phyloP scores from a whole-genome alignment of 2,329 filamentous ascomycete species.

The Juglanconis oblonga region DNA sequence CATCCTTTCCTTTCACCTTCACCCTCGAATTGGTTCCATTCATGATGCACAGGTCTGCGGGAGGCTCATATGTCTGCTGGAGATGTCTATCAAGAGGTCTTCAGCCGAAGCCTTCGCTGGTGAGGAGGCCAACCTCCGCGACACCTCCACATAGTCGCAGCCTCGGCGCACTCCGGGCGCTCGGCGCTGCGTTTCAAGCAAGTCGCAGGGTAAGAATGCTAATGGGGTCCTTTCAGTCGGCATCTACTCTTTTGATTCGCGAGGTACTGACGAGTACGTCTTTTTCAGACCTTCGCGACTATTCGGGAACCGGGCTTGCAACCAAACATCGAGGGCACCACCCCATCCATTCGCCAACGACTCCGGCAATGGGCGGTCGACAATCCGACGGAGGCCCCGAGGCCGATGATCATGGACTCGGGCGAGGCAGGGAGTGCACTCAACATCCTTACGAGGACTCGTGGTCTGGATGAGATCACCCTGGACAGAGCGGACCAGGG shows the following conservation, averaged over 20 bases:
- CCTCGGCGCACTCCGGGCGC: background rate
- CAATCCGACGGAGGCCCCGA: constrained; percentile 27
- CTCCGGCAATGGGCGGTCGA: constrained; percentile 40
- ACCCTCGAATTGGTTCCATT: background rate
- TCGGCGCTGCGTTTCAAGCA: background rate
- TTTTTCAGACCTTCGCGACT: constrained; percentile 6
- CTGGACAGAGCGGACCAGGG: constrained; percentile 18
- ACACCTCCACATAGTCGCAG: background rate
- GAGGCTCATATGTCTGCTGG: constrained; percentile 31
- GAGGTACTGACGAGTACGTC: background rate
- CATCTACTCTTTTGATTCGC: background rate
- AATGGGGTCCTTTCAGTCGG: background rate
- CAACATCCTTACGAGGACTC: constrained; percentile 35
- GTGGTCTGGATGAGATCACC: constrained; percentile 27
- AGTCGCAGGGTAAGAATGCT: constrained; percentile 4
- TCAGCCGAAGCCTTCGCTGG: background rate
- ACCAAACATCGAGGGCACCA: background rate
- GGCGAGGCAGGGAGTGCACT: constrained; percentile 25
- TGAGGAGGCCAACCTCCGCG: constrained; percentile 1
- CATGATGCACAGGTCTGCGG: constrained; percentile 30
- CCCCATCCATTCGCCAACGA: constrained; percentile 34
- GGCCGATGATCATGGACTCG: constrained; percentile 26
- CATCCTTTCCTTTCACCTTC: background rate
- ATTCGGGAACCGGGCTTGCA: constrained; percentile 2
- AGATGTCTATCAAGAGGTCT: constrained; percentile 24